Base-by-base conservation (phyloP, 148 eudicot species). In the Beta vulgaris region DNA sequence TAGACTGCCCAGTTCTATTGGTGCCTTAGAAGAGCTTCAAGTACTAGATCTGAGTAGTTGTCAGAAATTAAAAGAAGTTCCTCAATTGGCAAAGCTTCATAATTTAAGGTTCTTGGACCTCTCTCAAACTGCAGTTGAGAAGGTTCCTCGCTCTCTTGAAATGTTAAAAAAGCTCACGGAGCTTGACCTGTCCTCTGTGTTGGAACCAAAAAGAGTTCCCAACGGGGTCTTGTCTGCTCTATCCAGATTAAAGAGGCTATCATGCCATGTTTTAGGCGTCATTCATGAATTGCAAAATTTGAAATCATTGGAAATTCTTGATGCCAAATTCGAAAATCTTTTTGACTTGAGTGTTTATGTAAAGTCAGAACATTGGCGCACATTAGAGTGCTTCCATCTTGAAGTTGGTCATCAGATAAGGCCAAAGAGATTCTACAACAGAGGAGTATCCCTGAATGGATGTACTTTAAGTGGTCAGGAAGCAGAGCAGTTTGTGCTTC, bases 271-370 rank as follows among this genome's bases (percentile, higher is more conserved):
- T 13, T 12, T 51, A 37, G 46, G 60, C 63, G 54, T 49, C n/a
- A n/a, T 32, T n/a, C 23, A 16, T 51, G 71, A 63, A 48, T 48
- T 74, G n/a, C 70, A 51, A 34, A 35, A 59, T 26, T 11, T 75
- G 11, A 37, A n/a, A 25, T 75, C 78, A 65, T n/a, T 75, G 53
- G 78, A 75, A 75, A 25, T 66, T 65, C 78, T 75, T 39, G 72
- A 51, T 40, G 60, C 78, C 51, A 75, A 15, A 18, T 75, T 75
- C 16, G 26, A 16, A 0, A 16, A 14, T 28, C 32, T 54, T 36
- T 16, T 1, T 36, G 78, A 75, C 49, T 53, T 75, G 31, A 75
- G 36, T 35, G 26, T n/a, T 7, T 75, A 75, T 28, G 78, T 75
- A 34, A 65, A 46, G 11, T 74, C 77, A 2, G 29, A 46, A 34